A percentile compares a stretch with the other conserved stretches of the same genome.
Evolutionary conservation across 495 filamentous ascomycete genomes (phyloP).

Genomic region (Cercophora samala): DNA sequence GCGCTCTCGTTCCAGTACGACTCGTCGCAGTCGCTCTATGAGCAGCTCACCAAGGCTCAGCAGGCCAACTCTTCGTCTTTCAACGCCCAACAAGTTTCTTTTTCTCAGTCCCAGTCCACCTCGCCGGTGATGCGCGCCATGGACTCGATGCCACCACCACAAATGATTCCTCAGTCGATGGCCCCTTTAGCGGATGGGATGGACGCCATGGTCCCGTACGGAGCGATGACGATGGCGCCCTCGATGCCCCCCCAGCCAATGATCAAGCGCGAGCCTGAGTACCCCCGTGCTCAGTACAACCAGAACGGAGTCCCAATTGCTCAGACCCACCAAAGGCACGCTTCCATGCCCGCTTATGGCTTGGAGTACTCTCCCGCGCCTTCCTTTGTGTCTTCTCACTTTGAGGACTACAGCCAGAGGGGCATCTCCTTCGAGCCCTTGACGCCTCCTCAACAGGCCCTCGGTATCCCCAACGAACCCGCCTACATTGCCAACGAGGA

Average conservation of each 20-base stretch:
- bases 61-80: slow-evolving; percentile 97
- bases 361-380: slow-evolving; percentile 97
- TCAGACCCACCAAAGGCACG: slow-evolving; percentile 82
- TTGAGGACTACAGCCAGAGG: slow-evolving; percentile 94
- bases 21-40: slow-evolving; percentile 96
- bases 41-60: slow-evolving; percentile 98
- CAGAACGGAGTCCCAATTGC: slow-evolving; percentile 82
- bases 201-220: slow-evolving; percentile 71
- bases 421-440: slow-evolving; percentile 95
- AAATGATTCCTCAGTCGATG: slow-evolving; percentile 77
- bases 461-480: slow-evolving; percentile 76
- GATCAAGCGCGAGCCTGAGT: slow-evolving; percentile 81
- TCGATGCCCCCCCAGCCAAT: slow-evolving; percentile 58
- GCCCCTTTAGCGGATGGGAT: slow-evolving; percentile 77
- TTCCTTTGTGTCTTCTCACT: slow-evolving; percentile 94
- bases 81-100: slow-evolving; percentile 76
- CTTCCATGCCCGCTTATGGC: slow-evolving; percentile 90
- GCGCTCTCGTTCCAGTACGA: slow-evolving; percentile 98
- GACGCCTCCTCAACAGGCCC: slow-evolving; percentile 86
- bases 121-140: slow-evolving; percentile 89
- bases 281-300: slow-evolving; percentile 72
- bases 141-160: slow-evolving; percentile 64
- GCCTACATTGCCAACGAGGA: slow-evolving; percentile 98
- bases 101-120: slow-evolving; percentile 67
- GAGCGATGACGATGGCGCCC: slow-evolving; percentile 58